Percentiles rank a stretch among this genome's conserved stretches.
Evolutionary conservation across 1,284 basidiomycete species (phyloP).

Genomic region (Xerocomus nothofagi): DNA sequence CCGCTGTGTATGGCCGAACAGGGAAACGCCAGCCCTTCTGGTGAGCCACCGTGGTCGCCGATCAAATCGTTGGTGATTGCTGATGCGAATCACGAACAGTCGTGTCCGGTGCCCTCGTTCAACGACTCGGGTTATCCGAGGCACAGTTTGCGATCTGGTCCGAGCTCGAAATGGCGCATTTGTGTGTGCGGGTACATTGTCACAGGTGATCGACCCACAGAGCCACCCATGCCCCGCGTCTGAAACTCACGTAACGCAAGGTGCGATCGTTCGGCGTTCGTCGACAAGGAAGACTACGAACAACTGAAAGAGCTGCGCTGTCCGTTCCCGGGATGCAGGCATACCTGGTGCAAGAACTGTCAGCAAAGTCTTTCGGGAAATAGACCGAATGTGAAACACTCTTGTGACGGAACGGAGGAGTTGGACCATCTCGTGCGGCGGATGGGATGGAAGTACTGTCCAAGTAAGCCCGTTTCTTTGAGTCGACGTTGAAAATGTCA

Average conservation of each 20-base stretch:
- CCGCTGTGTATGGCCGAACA: slow-evolving; percentile 48
- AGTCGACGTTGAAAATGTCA: neutral
- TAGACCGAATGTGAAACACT: slow-evolving; percentile 47
- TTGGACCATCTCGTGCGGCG: slow-evolving; percentile 48
- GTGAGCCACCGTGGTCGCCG: slow-evolving; percentile 35
- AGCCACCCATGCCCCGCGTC: neutral
- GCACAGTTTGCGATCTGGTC: slow-evolving; percentile 46
- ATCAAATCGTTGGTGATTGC: neutral
- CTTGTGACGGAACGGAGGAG: slow-evolving; percentile 57
- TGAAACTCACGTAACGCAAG: slow-evolving; percentile 30
- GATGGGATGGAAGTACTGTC: slow-evolving; percentile 60
- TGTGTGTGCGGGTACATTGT: slow-evolving; percentile 49
- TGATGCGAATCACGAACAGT: slow-evolving; percentile 32
- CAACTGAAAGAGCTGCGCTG: slow-evolving; percentile 41
- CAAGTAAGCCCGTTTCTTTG: slow-evolving; percentile 39
- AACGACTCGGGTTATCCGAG: slow-evolving; percentile 48
- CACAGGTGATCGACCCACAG: slow-evolving; percentile 21
- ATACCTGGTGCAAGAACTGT: slow-evolving; percentile 57
- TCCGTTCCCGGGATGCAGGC: slow-evolving; percentile 45
- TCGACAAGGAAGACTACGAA: slow-evolving; percentile 50
- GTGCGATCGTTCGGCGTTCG: slow-evolving; percentile 46
- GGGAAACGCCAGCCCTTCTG: slow-evolving; percentile 36
- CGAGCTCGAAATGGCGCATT: slow-evolving; percentile 52
- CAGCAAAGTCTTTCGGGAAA: slow-evolving; percentile 41
- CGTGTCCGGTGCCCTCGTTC: slow-evolving; percentile 41